Percentiles rank a stretch among this genome's conserved stretches.
phyloP scores from a whole-genome alignment of 2,329 filamentous ascomycete species.

The Lachnellula cervina region DNA sequence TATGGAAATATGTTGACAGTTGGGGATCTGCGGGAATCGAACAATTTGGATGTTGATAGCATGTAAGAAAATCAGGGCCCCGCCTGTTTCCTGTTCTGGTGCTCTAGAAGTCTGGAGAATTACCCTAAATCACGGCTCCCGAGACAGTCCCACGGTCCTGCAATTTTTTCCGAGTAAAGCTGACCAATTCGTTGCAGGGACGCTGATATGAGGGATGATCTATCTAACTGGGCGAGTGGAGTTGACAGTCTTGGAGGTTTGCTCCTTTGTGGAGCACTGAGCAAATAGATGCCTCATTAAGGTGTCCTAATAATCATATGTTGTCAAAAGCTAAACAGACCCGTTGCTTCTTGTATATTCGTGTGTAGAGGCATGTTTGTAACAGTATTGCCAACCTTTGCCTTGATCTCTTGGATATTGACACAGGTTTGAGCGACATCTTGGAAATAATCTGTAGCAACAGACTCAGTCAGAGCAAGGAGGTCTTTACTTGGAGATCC shows the following conservation, averaged over 20 bases:
- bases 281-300: neutral
- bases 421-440: slow-evolving; percentile 40
- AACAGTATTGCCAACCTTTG: slow-evolving; percentile 70
- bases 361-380: slow-evolving; percentile 41
- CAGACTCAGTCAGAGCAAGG: slow-evolving; percentile 32
- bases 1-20: neutral
- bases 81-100: too few relatives aligned
- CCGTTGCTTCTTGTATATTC: slow-evolving; percentile 13
- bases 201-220: slow-evolving; percentile 1
- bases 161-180: too few relatives aligned
- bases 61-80: neutral
- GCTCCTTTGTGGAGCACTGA: neutral
- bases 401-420: slow-evolving; percentile 58
- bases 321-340: slow-evolving; percentile 22
- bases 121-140: too few relatives aligned
- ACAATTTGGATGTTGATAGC: neutral
- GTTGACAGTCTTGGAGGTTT: slow-evolving; percentile 8
- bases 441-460: slow-evolving; percentile 9
- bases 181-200: neutral
- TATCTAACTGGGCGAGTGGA: slow-evolving; percentile 5
- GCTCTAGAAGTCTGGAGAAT: too few relatives aligned
- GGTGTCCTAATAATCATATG: neutral
- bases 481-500: slow-evolving; percentile 44
- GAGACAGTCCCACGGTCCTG: too few relatives aligned
- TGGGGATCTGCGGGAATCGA: slow-evolving; percentile 3